These are phyloP conservation scores for Phytophthora ramorum DNA, from an alignment of 352 stramenopile genomes.

Conservation along the genomic window DNA sequence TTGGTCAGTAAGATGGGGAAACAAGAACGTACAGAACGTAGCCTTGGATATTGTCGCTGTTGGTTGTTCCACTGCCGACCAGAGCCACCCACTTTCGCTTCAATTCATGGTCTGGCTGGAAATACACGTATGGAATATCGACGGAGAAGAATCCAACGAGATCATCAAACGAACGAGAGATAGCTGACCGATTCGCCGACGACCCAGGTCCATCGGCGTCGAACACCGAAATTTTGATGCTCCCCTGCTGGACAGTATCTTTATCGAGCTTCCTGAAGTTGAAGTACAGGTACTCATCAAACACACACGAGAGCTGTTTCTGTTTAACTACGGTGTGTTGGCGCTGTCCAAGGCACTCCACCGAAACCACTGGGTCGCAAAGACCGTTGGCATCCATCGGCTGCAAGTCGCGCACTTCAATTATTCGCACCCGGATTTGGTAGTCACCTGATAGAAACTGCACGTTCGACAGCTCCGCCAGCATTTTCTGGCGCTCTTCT, in stretches of 20 bases:
- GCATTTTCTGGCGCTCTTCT: slow-evolving; percentile 77
- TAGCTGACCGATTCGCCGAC: slow-evolving; percentile 37
- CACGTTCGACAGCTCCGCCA: slow-evolving; percentile 75
- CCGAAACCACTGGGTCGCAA: slow-evolving; percentile 89
- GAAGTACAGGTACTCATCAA: slow-evolving; percentile 93
- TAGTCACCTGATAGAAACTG: slow-evolving; percentile 87
- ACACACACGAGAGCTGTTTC: slow-evolving; percentile 87
- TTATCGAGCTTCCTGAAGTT: slow-evolving; percentile 85
- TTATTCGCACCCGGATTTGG: slow-evolving; percentile 87
- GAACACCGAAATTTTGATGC: slow-evolving; percentile 86
- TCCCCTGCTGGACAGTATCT: slow-evolving; percentile 73
- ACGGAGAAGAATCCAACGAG: slow-evolving; percentile 89
- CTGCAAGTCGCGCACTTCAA: slow-evolving; percentile 92
- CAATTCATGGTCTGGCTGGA: slow-evolving; percentile 86
- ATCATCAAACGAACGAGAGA: slow-evolving; percentile 59
- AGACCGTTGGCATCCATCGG: slow-evolving; percentile 86
- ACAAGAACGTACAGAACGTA: slow-evolving; percentile 74
- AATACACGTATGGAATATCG: slow-evolving; percentile 89
- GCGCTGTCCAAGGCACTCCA: slow-evolving; percentile 84
- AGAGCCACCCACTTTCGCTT: slow-evolving; percentile 91
- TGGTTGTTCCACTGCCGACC: slow-evolving; percentile 74
- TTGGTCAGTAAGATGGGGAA: neutral
- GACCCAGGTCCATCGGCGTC: slow-evolving; percentile 68
- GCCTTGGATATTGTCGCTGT: slow-evolving; percentile 89
- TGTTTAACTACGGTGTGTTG: slow-evolving; percentile 86